Percentiles rank a stretch among this genome's conserved stretches.
These are phyloP conservation scores for Trametes versicolor DNA, from an alignment of 1,284 basidiomycete species.

Conservation along the genomic window DNA sequence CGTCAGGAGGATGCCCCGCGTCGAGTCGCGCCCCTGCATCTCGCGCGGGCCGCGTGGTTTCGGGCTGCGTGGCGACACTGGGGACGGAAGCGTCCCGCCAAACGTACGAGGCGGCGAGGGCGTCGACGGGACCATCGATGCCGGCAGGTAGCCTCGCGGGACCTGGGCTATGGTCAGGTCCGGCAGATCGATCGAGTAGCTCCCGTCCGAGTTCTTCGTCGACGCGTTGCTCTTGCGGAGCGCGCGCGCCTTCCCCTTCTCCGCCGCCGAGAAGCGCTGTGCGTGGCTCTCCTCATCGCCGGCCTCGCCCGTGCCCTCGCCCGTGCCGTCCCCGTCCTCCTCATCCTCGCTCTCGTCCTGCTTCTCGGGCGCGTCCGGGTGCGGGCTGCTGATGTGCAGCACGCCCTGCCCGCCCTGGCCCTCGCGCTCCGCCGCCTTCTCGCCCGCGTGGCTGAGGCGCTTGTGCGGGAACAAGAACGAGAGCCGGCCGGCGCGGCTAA, in stretches of 20 bases:
- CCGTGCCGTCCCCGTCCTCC: constrained; percentile 2
- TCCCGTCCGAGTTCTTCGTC: constrained; percentile 47
- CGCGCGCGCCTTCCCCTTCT: constrained; percentile 33
- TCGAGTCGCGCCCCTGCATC: constrained; percentile 41
- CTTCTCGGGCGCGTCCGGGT: constrained; percentile 37
- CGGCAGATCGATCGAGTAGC: constrained; percentile 45
- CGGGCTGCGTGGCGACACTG: constrained; percentile 37
- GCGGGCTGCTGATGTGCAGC: constrained; percentile 36
- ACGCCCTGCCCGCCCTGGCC: constrained; percentile 32
- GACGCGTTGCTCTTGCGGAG: constrained; percentile 36
- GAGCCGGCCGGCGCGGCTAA: constrained; percentile 36
- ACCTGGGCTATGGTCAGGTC: constrained; percentile 37
- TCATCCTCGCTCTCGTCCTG: constrained; percentile 33
- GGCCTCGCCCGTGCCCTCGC: constrained; percentile 32
- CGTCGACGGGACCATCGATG: constrained; percentile 30
- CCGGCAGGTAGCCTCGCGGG: constrained; percentile 35
- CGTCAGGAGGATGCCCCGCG: constrained; percentile 41
- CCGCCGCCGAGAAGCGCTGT: constrained; percentile 30
- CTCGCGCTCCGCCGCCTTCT: constrained; percentile 27
- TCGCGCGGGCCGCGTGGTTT: constrained; percentile 43
- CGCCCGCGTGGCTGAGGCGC: constrained; percentile 23
- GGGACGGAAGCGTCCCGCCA: constrained; percentile 18
- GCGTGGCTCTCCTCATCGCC: constrained; percentile 24
- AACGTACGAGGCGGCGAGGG: constrained; percentile 34
- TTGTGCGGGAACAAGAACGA: constrained; percentile 37